A percentile compares a stretch with the other conserved stretches of the same genome.
phyloP scores from a whole-genome alignment of 768 basidiomycete genomes.

The Rhizopogon vesiculosus region DNA sequence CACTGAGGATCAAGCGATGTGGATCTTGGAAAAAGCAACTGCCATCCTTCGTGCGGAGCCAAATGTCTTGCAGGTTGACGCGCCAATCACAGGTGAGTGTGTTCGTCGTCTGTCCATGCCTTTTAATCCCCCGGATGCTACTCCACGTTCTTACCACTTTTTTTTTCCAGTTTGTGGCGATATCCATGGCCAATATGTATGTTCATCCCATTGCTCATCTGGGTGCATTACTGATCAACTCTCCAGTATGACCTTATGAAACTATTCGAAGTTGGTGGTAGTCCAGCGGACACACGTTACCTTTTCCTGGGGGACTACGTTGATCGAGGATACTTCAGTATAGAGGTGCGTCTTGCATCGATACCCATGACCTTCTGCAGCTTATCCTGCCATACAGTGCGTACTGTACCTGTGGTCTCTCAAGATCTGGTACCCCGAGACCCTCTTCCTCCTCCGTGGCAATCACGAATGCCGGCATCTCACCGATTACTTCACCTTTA shows the following conservation, averaged over 20 bases:
- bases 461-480: slow-evolving; percentile 99
- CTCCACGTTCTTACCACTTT: neutral
- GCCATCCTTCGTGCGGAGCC: slow-evolving; percentile 80
- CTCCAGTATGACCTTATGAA: slow-evolving; percentile 92
- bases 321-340: slow-evolving; percentile 90
- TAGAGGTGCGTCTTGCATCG: slow-evolving; percentile 55
- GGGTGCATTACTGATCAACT: neutral
- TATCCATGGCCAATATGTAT: slow-evolving; percentile 98
- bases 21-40: slow-evolving; percentile 86
- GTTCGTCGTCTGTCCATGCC: neutral
- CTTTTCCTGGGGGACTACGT: slow-evolving; percentile 93
- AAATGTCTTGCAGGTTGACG: slow-evolving; percentile 92
- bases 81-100: slow-evolving; percentile 86
- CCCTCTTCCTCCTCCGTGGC: slow-evolving; percentile 92
- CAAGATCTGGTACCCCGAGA: slow-evolving; percentile 99
- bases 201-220: slow-evolving; percentile 21
- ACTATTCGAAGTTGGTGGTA: slow-evolving; percentile 90
- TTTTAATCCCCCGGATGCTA: neutral
- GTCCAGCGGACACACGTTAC: slow-evolving; percentile 90
- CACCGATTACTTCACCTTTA: slow-evolving; percentile 99
- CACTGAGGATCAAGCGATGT: slow-evolving; percentile 92
- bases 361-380: neutral
- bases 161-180: slow-evolving; percentile 85
- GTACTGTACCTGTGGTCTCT: slow-evolving; percentile 96
- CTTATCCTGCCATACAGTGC: slow-evolving; percentile 50